Evolutionary conservation across 306 rosid genomes (phyloP).

Genomic region (Clitoria ternatea): DNA sequence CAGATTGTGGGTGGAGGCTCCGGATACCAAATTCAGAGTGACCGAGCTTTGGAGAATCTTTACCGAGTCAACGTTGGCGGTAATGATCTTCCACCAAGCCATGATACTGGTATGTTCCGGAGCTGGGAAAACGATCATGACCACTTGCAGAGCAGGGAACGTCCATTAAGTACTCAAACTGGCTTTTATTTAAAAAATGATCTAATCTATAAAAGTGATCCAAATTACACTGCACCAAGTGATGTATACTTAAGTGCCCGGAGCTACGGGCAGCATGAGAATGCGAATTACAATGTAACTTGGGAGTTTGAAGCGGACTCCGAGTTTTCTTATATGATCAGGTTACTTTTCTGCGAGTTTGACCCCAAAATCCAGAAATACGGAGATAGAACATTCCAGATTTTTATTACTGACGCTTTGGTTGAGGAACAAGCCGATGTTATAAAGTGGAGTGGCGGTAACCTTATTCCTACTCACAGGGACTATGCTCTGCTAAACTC

Average conservation of each 20-base stretch:
- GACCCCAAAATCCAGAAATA: rapidly evolving
- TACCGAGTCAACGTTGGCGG: conserved; percentile 12
- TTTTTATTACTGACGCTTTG: not conserved
- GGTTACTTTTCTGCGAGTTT: conserved; percentile 24
- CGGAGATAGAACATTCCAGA: not conserved
- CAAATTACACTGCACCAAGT: not conserved
- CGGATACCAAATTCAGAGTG: rapidly evolving
- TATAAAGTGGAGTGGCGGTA: not conserved
- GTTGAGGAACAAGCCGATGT: not conserved
- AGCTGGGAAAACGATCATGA: not conserved
- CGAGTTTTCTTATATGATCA: not conserved
- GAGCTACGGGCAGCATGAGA: not conserved
- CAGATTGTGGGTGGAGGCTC: rapidly evolving
- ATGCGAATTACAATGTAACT: not conserved
- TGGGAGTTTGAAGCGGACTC: conserved; percentile 19
- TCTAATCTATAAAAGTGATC: not conserved
- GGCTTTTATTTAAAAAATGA: rapidly evolving
- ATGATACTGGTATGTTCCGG: conserved; percentile 4
- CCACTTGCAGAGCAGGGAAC: not conserved
- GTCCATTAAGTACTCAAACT: rapidly evolving
- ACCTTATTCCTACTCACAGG: not conserved
- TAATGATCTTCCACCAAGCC: rapidly evolving
- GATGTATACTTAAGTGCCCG: not conserved
- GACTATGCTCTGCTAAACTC: not conserved
- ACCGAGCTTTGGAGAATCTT: not conserved